Base-by-base conservation (phyloP, 1,139 yeast genomes). In the Saccharomyces pastorianus region DNA sequence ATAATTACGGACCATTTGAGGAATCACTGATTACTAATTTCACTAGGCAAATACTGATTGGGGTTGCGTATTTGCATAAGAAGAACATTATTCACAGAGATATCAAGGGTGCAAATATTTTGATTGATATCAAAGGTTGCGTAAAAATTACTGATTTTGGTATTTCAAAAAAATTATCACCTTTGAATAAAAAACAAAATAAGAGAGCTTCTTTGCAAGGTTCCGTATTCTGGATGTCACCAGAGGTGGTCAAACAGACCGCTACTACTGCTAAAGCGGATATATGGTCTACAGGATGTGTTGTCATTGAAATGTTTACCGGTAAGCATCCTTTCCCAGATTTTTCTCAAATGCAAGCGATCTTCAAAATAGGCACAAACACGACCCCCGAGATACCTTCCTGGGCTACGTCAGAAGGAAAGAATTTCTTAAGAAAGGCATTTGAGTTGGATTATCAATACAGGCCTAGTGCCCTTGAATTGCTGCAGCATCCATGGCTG, bases 161-260 rank as follows among this genome's bases (percentile, higher is more conserved):
- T 51, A 91, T 93, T 46, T 87, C 96, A 41, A 88, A 89, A 63
- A 86, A 87, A 64, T 77, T 73, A 4, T 65, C 74, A 0, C 72
- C 75, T 6, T 51, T 68, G 42, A 64, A 64, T 51, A 59, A 60
- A 29, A 52, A 56, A 17, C 64, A 62, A 48, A 62, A 64, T 46
- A 83, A 88, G 61, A 77, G 96, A 50, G 93, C 90, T 0, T 88
- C 96, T 0, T 70, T 91, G 50, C 97, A 90, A 71, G 98, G 98
- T 0, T 88, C 96, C 6, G 96, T 90, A 0, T 91, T 85, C 66
- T 91, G 98, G 98, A 91, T 91, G 98, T 96, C 97, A 0, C 98
- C 98, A 0, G 98, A 91, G 68, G 96, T 91, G 13, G 96, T 90
- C 13, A 88, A 88, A 64, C 96, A 90, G 66, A 84, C 89, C 1